Base-by-base conservation (phyloP, 1,284 basidiomycete genomes). In the Irpex rosettiformis region DNA sequence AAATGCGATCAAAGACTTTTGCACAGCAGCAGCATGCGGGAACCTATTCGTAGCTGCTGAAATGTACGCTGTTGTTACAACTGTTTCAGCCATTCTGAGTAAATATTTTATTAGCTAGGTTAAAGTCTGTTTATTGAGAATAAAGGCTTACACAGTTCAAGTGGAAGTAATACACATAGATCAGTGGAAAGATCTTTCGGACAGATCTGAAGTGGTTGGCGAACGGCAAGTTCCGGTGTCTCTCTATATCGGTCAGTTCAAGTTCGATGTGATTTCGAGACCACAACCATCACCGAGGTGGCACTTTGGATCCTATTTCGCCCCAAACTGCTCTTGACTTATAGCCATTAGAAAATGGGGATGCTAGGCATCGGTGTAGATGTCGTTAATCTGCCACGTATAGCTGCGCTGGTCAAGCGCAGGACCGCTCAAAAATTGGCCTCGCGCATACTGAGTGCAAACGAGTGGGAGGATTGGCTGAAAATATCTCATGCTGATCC, bases 11-110 rank as follows among this genome's bases (percentile, higher is more conserved):
- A 89, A 72, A 2, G 86, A 86, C 22, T 75, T 70, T 1, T 82
- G 83, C 2, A 81, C 72, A 67, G 84, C 80, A 8, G 87, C 87
- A 1, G 85, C 83, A 64, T 88, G 81, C 45, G 82, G 79, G 67
- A 88, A 83, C 30, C 94, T 81, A 69, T 96, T 97, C 13, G 84
- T 82, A 4, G 93, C 84, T 0, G 91, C 84, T 1, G 92, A 80
- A 54, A 93, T 87, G 72, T 96, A 96, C n/a, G 81, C 73, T 5
- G 74, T 72, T 2, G 72, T 70, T 30, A 81, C 74, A 13, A 71
- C 71, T n/a, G 70, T 10, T 3, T 16, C 48, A 25, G 16, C 48
- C 48, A 51, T 51, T n/a, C 3, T 40, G 33, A 40, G 6, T 16
- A n/a, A n/a, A 1, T 16, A 40, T 13, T 16, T n/a, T n/a, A n/a